Base-by-base conservation (phyloP, 2,329 filamentous ascomycete genomes). In the Alternaria conjuncta region DNA sequence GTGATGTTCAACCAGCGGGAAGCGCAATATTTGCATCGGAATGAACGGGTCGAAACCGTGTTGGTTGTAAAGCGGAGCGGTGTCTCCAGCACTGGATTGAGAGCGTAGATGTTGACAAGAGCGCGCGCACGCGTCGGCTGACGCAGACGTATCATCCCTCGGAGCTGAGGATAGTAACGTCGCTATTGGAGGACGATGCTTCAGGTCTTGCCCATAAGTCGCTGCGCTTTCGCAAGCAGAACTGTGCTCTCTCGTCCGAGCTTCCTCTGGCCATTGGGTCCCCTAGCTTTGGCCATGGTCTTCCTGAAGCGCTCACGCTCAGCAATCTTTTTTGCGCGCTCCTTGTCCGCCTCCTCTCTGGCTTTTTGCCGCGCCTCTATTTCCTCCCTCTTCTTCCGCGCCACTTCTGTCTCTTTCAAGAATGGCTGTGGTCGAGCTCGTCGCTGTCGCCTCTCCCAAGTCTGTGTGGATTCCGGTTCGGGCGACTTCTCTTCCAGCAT, bases 191-290 rank as follows among this genome's bases (percentile, higher is more conserved):
- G 32, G 18, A 32, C 43, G 8, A 23, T 20, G n/a, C 32, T 49
- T 74, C 71, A 74, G 6, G 71, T 68, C 49, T 74, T 76, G 45
- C 74, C 75, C 63, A 96, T 87, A 79, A 96, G 84, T 76, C 85
- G 89, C 84, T 90, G 90, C 32, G 95, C 90, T 81, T 90, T 92
- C 74, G 93, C 91, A 60, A 97, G 82, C 71, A 97, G 73, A 41
- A 95, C 85, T 32, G 86, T 86, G 72, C 93, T 94, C 84, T 97
- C 93, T 64, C 92, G 86, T 2, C 94, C 94, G 51, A 97, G 79
- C 82, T 93, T 94, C 79, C 91, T 87, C 82, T 92, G 90, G 11
- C 92, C 92, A 78, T 91, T 87, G 71, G 84, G 78, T 12, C 88
- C 88, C 71, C 83, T 83, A 7, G 88, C 88, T 75, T 87, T 88